phyloP scores from a whole-genome alignment of 176 grass and related monocot species.

The Eleusine indica region DNA sequence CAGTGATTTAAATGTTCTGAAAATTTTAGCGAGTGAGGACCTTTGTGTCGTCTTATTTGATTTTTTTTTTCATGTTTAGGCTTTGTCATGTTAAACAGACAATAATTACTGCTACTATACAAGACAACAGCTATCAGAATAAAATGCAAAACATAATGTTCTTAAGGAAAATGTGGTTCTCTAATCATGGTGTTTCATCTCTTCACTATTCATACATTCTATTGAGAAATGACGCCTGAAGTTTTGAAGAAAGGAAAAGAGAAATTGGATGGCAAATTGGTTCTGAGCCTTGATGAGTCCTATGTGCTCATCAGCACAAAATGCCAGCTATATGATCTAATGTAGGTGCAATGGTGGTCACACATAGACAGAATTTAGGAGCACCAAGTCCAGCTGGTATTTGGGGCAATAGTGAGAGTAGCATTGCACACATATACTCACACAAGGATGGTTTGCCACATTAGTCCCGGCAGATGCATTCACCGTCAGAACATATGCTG shows the following conservation, averaged over 20 bases:
- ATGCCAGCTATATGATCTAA: slow-evolving; percentile 57
- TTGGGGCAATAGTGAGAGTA: slow-evolving; percentile 41
- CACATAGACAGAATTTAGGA: slow-evolving; percentile 51
- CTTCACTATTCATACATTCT: not conserved
- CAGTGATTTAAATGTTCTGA: slow-evolving; percentile 52
- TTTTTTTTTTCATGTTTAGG: slow-evolving; percentile 20
- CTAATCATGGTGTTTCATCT: not conserved
- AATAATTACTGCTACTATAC: slow-evolving; percentile 30
- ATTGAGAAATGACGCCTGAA: slow-evolving; percentile 7
- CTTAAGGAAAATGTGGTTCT: slow-evolving; percentile 10
- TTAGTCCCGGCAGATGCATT: slow-evolving; percentile 51
- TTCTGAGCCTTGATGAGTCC: slow-evolving; percentile 29
- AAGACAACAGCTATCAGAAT: slow-evolving; percentile 24
- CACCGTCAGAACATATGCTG: slow-evolving; percentile 45
- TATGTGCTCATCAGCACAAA: slow-evolving; percentile 28
- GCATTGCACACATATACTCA: slow-evolving; percentile 30
- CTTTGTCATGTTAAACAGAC: slow-evolving; percentile 27
- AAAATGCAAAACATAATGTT: slow-evolving; percentile 8
- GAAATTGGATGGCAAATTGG: not conserved
- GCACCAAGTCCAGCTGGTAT: slow-evolving; percentile 50
- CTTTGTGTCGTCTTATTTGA: slow-evolving; percentile 18
- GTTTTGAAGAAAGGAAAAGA: slow-evolving; percentile 12
- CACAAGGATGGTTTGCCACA: slow-evolving; percentile 49
- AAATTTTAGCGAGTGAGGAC: slow-evolving; percentile 48
- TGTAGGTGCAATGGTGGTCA: slow-evolving; percentile 53